phyloP scores from a whole-genome alignment of 345 rosid species.

The Hevea brasiliensis region DNA sequence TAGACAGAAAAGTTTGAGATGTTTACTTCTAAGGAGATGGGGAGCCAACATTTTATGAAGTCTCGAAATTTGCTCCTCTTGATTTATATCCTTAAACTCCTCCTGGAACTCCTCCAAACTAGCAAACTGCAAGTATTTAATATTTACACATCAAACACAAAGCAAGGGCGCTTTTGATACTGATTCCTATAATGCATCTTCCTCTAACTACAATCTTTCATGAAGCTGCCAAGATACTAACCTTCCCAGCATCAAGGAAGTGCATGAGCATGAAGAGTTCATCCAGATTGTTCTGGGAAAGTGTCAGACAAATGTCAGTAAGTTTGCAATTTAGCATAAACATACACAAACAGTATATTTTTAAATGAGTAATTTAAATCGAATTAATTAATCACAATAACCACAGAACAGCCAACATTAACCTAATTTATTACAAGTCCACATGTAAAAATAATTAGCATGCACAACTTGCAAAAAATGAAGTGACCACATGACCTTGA shows the following conservation, averaged over 20 bases:
- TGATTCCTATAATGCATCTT: slow-evolving; percentile 8
- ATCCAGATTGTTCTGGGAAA: slow-evolving; percentile 94
- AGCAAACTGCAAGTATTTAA: slow-evolving; percentile 63
- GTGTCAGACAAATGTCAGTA: slow-evolving; percentile 25
- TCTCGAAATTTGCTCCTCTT: slow-evolving; percentile 95
- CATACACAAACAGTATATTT: slow-evolving; percentile 8
- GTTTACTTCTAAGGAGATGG: slow-evolving; percentile 91
- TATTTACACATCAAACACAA: slow-evolving; percentile 26
- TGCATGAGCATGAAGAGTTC: slow-evolving; percentile 99
- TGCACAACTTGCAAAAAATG: not conserved
- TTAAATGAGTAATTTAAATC: not conserved
- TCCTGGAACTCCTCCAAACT: slow-evolving; percentile 98
- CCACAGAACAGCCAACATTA: not conserved
- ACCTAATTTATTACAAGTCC: not conserved
- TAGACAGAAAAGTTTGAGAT: slow-evolving; percentile 23
- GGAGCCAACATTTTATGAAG: slow-evolving; percentile 99
- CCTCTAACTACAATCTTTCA: slow-evolving; percentile 9
- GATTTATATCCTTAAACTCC: slow-evolving; percentile 96
- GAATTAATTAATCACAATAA: not conserved
- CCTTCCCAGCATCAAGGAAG: slow-evolving; percentile 99
- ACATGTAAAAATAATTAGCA: not conserved
- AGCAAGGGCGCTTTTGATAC: slow-evolving; percentile 6
- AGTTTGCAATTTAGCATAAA: slow-evolving; percentile 18
- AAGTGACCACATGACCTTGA: not conserved
- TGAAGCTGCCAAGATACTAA: slow-evolving; percentile 32